Percentiles rank a stretch among this genome's conserved stretches.
Evolutionary conservation across 768 basidiomycete genomes (phyloP).

Genomic region (Suillus brevipes): DNA sequence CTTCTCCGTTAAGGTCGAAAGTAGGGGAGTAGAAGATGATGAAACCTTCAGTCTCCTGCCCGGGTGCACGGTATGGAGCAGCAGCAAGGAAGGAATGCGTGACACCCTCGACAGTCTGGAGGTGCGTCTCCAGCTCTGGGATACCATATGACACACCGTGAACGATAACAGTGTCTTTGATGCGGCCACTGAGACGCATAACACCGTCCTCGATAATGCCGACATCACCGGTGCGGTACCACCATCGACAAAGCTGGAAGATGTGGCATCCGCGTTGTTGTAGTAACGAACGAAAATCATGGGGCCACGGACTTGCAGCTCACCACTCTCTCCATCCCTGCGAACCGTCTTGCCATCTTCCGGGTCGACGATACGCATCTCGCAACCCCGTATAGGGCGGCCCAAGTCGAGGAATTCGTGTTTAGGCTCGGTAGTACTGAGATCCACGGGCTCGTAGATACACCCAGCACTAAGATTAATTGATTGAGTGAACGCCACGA

Average conservation of each 20-base stretch:
- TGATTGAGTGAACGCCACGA: neutral
- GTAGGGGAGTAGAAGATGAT: slow-evolving; percentile 40
- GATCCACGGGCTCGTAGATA: slow-evolving; percentile 32
- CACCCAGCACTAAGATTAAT: slow-evolving; percentile 32
- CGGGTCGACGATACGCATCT: slow-evolving; percentile 35
- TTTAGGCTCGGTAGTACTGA: slow-evolving; percentile 16
- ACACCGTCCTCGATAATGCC: slow-evolving; percentile 36
- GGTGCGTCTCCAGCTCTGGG: slow-evolving; percentile 38
- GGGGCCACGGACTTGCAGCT: slow-evolving; percentile 41
- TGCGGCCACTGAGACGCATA: slow-evolving; percentile 39
- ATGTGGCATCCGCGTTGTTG: slow-evolving; percentile 46
- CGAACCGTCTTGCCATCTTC: slow-evolving; percentile 25
- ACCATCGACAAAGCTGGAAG: slow-evolving; percentile 46
- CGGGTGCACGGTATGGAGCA: slow-evolving; percentile 38
- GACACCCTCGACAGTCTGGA: slow-evolving; percentile 40
- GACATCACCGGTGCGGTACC: slow-evolving; percentile 60
- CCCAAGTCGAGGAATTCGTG: slow-evolving; percentile 39
- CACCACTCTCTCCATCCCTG: slow-evolving; percentile 33
- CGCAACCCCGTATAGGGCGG: slow-evolving; percentile 26
- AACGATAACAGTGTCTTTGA: slow-evolving; percentile 46
- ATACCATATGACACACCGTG: slow-evolving; percentile 44
- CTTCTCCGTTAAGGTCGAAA: slow-evolving; percentile 21
- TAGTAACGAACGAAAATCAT: slow-evolving; percentile 45
- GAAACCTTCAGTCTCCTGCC: slow-evolving; percentile 44
- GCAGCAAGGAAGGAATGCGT: slow-evolving; percentile 36